A percentile compares a stretch with the other conserved stretches of the same genome.
Conservation (phyloP, 2,329 filamentous ascomycete genomes). For the Elsinoe fawcettii region DNA sequence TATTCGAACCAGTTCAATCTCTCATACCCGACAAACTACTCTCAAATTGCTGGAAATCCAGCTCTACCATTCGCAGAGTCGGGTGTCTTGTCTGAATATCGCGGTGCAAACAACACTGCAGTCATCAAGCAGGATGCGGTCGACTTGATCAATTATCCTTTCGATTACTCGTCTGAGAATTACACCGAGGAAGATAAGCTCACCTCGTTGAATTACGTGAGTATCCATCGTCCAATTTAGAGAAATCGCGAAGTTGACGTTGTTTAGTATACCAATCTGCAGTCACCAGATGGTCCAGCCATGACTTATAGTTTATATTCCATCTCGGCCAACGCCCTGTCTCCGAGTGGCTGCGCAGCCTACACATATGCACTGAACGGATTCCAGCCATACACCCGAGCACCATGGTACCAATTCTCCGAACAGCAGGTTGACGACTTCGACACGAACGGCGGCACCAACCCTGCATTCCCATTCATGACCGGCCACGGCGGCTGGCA, state of each 20-base stretch:
- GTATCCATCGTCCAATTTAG: no score
- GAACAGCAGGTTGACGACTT: conserved; percentile 59
- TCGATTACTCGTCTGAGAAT: conserved; percentile 42
- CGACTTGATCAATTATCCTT: conserved; percentile 55
- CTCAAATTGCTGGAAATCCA: conserved; percentile 16
- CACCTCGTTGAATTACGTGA: conserved; percentile 46
- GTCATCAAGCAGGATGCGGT: conserved; percentile 62
- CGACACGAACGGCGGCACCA: conserved; percentile 54
- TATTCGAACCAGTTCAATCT: conserved; percentile 18
- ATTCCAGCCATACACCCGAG: conserved; percentile 55
- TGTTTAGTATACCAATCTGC: conserved; percentile 47
- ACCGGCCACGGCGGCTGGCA: conserved; percentile 64
- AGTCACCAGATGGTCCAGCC: conserved; percentile 59
- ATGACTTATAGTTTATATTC: conserved; percentile 68
- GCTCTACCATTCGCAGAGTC: conserved; percentile 20
- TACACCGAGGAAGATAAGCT: conserved; percentile 45
- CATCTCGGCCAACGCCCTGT: conserved; percentile 57
- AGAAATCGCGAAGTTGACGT: conserved; percentile 9
- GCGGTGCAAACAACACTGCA: conserved; percentile 19
- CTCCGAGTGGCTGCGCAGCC: conserved; percentile 58
- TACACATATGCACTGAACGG: conserved; percentile 61
- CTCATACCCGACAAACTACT: conserved; percentile 17
- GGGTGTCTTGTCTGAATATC: conserved; percentile 18
- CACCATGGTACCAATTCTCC: conserved; percentile 63
- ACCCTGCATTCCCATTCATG: conserved; percentile 63